Evolutionary conservation across 2,329 filamentous ascomycete species (phyloP).

Genomic region (Colletotrichum musae): DNA sequence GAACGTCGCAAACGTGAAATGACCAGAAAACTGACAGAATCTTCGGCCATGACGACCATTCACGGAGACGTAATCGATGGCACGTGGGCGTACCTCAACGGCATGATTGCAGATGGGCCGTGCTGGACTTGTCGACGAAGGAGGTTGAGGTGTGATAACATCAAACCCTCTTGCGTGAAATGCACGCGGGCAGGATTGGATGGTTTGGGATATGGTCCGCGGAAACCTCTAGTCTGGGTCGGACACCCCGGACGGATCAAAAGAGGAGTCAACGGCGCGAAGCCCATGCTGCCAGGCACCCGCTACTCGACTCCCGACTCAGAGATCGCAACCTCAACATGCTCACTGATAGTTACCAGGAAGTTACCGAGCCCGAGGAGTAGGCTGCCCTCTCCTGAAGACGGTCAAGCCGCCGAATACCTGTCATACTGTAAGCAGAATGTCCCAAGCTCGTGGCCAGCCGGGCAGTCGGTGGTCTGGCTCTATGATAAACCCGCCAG

Average conservation of each 20-base stretch:
- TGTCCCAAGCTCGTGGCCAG: no score
- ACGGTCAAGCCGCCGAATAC: no score
- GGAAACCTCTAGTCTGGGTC: background rate
- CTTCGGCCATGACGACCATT: background rate
- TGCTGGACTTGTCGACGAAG: constrained; percentile 22
- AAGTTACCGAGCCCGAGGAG: no score
- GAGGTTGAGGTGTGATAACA: constrained; percentile 43
- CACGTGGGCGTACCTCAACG: constrained; percentile 8
- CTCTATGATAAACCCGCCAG: no score
- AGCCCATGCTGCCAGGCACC: background rate
- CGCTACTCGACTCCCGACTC: background rate
- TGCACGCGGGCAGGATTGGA: constrained; percentile 40
- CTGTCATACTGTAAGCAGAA: no score
- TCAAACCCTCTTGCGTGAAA: constrained; percentile 43
- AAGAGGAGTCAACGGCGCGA: background rate
- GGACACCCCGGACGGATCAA: background rate
- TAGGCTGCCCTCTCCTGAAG: no score
- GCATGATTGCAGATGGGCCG: background rate
- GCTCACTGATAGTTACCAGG: no score
- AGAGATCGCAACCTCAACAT: no score
- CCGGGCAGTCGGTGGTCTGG: no score
- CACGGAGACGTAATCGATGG: background rate
- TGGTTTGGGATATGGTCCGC: constrained; percentile 36
- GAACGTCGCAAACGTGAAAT: background rate
- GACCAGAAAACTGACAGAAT: no score